A percentile compares a stretch with the other conserved stretches of the same genome.
phyloP scores from a whole-genome alignment of 2,329 filamentous ascomycete genomes.

The Mariannaea elegans region DNA sequence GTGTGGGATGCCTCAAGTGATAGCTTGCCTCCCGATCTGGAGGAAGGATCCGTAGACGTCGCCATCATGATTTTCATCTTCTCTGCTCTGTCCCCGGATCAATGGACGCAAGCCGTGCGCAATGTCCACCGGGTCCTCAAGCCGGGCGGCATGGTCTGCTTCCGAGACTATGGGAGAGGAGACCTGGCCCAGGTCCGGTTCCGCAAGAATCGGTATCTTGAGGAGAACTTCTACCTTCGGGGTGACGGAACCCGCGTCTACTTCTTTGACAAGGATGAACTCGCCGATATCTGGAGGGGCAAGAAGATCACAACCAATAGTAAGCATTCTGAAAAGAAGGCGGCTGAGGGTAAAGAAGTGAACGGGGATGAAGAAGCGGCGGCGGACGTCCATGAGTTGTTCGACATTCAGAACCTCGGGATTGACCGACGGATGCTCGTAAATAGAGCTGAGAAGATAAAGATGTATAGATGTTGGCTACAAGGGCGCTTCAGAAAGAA shows the following conservation, averaged over 20 bases:
- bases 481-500: slow-evolving; percentile 83
- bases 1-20: slow-evolving; percentile 90
- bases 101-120: slow-evolving; percentile 83
- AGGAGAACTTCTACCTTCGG: slow-evolving; percentile 96
- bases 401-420: slow-evolving; percentile 81
- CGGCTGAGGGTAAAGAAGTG: slow-evolving; percentile 24
- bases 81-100: slow-evolving; percentile 83
- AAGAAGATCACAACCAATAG: slow-evolving; percentile 29
- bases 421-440: slow-evolving; percentile 90
- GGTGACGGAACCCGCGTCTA: slow-evolving; percentile 97
- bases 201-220: slow-evolving; percentile 92
- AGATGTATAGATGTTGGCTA: slow-evolving; percentile 99
- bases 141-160: slow-evolving; percentile 91
- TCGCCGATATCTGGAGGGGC: slow-evolving; percentile 80
- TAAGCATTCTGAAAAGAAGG: slow-evolving; percentile 12
- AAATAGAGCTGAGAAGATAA: slow-evolving; percentile 87
- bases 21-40: slow-evolving; percentile 78
- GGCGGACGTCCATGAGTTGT: slow-evolving; percentile 49
- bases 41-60: slow-evolving; percentile 84
- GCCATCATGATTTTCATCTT: slow-evolving; percentile 98
- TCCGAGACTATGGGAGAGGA: slow-evolving; percentile 95
- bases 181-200: slow-evolving; percentile 97
- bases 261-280: slow-evolving; percentile 91
- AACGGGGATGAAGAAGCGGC: slow-evolving; percentile 5
- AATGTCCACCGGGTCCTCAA: slow-evolving; percentile 88